Conservation (phyloP, 148 eudicot species). For the Nyssa sinensis region DNA sequence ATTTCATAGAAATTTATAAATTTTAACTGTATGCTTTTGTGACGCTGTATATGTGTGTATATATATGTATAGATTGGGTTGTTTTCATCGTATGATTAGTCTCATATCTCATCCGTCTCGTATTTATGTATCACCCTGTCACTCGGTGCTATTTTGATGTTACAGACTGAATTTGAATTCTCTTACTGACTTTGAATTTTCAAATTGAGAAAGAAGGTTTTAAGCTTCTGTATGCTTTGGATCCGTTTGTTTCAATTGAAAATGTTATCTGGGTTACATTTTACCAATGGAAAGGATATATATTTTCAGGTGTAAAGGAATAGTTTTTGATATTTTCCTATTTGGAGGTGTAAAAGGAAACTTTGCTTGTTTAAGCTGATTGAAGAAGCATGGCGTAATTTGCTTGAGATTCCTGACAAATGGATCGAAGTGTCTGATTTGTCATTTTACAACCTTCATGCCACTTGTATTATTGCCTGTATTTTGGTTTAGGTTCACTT, state of each 20-base stretch:
- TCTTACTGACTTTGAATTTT: neutral
- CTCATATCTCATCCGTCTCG: neutral
- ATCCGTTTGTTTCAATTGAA: neutral
- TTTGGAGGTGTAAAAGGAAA: no score
- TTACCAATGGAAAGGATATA: neutral
- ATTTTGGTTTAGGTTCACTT: no score
- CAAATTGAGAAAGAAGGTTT: neutral
- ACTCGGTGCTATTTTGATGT: neutral
- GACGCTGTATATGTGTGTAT: neutral
- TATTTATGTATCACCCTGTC: neutral
- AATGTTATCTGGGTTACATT: neutral
- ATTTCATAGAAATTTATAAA: neutral
- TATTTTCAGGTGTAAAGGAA: no score
- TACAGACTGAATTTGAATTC: no score
- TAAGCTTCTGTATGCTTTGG: neutral
- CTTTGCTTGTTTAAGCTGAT: no score
- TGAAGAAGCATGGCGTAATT: no score
- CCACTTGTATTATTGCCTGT: no score
- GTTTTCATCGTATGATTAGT: neutral
- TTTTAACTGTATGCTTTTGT: neutral
- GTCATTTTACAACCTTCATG: no score
- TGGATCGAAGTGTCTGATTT: no score
- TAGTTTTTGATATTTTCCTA: no score
- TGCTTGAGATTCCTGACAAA: no score
- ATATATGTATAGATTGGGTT: neutral